These are phyloP conservation scores for Salvia hispanica DNA, from an alignment of 257 asterid species.

Conservation along the genomic window DNA sequence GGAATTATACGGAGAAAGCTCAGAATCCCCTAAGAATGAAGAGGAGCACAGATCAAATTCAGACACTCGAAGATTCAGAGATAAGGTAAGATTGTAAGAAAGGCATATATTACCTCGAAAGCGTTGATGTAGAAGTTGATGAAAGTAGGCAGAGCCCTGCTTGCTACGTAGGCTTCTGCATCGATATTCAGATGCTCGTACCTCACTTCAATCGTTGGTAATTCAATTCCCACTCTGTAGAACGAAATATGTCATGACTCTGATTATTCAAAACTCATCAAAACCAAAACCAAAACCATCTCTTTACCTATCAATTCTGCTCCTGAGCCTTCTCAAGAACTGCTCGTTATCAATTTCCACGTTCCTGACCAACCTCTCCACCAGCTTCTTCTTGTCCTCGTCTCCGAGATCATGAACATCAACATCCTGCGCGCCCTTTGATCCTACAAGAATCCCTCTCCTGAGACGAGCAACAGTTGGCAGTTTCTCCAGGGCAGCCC, in stretches of 20 bases:
- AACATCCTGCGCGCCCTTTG: conserved; percentile 55
- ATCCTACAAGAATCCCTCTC: conserved; percentile 62
- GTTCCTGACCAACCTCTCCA: conserved; percentile 51
- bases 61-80: neutral
- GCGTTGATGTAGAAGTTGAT: conserved; percentile 50
- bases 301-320: conserved; percentile 62
- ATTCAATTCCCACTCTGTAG: conserved; percentile 65
- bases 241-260: neutral
- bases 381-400: conserved; percentile 43
- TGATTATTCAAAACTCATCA: neutral
- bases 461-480: conserved; percentile 72
- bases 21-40: conserved; percentile 23
- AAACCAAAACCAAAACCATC: neutral
- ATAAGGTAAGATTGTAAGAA: neutral
- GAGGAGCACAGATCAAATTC: neutral
- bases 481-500: conserved; percentile 71
- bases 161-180: conserved; percentile 56
- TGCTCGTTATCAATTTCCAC: conserved; percentile 65
- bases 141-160: conserved; percentile 59
- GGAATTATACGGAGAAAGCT: conserved; percentile 46
- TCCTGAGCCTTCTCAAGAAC: conserved; percentile 59
- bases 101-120: conserved; percentile 48
- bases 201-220: conserved; percentile 74
- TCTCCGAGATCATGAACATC: conserved; percentile 52
- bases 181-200: conserved; percentile 61